Conservation (phyloP, 192 early-diverging fungal species). For the Pilaira anomala region DNA sequence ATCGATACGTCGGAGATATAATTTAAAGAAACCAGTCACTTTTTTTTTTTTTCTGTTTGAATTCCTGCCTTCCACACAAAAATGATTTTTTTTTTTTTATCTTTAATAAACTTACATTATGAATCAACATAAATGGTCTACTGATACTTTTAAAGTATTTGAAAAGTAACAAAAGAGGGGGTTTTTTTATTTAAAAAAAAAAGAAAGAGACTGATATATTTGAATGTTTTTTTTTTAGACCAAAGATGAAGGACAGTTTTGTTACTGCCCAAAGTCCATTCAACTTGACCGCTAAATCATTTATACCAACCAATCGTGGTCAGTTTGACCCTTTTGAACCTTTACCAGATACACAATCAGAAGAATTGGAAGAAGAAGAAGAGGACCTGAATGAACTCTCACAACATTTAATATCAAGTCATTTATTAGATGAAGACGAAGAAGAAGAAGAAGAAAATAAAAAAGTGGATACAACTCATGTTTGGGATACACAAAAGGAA, state of each 20-base stretch:
- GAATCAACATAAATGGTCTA: too few species aligned
- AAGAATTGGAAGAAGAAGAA: background rate
- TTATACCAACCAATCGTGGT: background rate
- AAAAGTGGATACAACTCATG: background rate
- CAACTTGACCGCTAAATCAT: slow-evolving; percentile 5
- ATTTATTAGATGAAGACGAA: slow-evolving; percentile 14
- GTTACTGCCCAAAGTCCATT: background rate
- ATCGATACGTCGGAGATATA: too few species aligned
- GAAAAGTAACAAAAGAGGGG: background rate
- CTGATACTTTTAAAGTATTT: too few species aligned
- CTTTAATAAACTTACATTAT: too few species aligned
- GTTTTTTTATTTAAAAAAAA: too few species aligned
- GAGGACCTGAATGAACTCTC: background rate
- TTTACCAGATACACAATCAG: background rate
- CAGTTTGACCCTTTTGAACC: background rate
- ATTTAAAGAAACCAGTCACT: too few species aligned
- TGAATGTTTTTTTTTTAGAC: too few species aligned
- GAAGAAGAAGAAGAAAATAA: background rate
- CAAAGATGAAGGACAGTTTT: too few species aligned
- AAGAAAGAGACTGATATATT: background rate
- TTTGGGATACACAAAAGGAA: background rate
- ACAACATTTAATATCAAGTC: slow-evolving; percentile 3
- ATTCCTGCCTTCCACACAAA: too few species aligned
- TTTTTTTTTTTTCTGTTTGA: too few species aligned
- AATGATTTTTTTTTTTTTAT: too few species aligned